Percentiles rank a stretch among this genome's conserved stretches.
phyloP scores from a whole-genome alignment of 148 eudicot genomes.

The Camellia lanceoleosa region DNA sequence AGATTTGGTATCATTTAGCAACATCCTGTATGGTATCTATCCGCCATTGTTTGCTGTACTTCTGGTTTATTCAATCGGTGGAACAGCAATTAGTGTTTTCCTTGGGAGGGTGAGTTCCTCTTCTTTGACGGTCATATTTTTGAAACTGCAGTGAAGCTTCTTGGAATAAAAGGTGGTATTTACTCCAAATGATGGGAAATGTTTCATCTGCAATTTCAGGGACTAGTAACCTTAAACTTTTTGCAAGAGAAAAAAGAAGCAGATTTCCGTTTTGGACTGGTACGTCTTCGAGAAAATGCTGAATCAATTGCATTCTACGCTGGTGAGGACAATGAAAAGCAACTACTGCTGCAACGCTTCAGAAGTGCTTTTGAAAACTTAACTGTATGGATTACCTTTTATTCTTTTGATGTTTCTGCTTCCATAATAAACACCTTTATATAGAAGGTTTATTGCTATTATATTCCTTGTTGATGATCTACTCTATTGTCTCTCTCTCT shows the following conservation, averaged over 20 bases:
- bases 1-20: conserved; percentile 88
- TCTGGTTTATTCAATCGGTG: conserved; percentile 77
- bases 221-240: conserved; percentile 68
- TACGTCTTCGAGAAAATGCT: conserved; percentile 90
- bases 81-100: conserved; percentile 72
- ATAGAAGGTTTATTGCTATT: neutral
- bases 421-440: neutral
- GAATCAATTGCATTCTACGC: conserved; percentile 94
- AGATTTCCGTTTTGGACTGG: conserved; percentile 92
- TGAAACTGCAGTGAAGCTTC: neutral
- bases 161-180: neutral
- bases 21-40: conserved; percentile 79
- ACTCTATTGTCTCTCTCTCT: too few species aligned
- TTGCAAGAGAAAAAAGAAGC: conserved; percentile 96
- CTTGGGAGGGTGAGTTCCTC: conserved; percentile 67
- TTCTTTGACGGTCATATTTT: neutral
- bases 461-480: too few species aligned
- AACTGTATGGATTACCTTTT: conserved; percentile 41
- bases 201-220: conserved; percentile 40
- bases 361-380: conserved; percentile 83
- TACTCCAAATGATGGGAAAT: conserved; percentile 8
- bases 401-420: neutral
- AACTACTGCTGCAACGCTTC: conserved; percentile 76
- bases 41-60: conserved; percentile 86
- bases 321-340: conserved; percentile 87